Evolutionary conservation across 495 filamentous ascomycete species (phyloP).

Genomic region (Monascus purpureus): DNA sequence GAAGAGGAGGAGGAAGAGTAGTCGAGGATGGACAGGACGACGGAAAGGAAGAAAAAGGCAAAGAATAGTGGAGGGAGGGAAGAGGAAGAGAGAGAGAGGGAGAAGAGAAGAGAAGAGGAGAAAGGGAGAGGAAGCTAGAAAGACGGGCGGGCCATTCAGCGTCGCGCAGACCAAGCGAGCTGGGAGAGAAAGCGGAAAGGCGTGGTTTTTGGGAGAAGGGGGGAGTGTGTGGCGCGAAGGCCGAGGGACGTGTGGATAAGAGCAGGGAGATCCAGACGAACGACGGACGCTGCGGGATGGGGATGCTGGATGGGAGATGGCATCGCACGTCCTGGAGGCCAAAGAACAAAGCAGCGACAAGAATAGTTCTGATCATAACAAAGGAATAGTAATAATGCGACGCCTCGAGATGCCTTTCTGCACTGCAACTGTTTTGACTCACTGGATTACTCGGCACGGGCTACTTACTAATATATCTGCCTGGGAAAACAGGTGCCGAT

Average conservation of each 20-base stretch:
- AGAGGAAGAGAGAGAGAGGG: constrained; percentile 2
- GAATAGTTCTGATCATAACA: too few species aligned
- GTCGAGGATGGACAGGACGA: constrained; percentile 15
- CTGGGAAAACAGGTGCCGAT: too few species aligned
- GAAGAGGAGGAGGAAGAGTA: constrained; percentile 15
- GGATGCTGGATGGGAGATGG: too few species aligned
- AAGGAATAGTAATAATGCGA: too few species aligned
- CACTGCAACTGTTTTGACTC: too few species aligned
- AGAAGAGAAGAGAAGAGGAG: constrained; percentile 8
- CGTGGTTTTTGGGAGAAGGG: not conserved
- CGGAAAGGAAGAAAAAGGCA: constrained; percentile 5
- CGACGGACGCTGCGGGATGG: too few species aligned
- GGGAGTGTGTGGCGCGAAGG: not conserved
- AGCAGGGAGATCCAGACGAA: too few species aligned
- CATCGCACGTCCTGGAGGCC: too few species aligned
- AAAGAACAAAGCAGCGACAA: too few species aligned
- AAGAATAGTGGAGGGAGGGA: constrained; percentile 2
- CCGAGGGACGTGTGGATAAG: not conserved
- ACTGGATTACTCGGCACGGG: too few species aligned
- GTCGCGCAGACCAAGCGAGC: constrained; percentile 13
- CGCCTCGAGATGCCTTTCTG: too few species aligned
- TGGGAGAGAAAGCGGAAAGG: constrained; percentile 16
- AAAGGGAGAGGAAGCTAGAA: constrained; percentile 7
- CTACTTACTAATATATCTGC: too few species aligned
- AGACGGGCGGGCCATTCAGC: constrained; percentile 16